These are phyloP conservation scores for Nigrograna mackinnonii DNA, from an alignment of 2,329 filamentous ascomycete genomes.

Conservation along the genomic window DNA sequence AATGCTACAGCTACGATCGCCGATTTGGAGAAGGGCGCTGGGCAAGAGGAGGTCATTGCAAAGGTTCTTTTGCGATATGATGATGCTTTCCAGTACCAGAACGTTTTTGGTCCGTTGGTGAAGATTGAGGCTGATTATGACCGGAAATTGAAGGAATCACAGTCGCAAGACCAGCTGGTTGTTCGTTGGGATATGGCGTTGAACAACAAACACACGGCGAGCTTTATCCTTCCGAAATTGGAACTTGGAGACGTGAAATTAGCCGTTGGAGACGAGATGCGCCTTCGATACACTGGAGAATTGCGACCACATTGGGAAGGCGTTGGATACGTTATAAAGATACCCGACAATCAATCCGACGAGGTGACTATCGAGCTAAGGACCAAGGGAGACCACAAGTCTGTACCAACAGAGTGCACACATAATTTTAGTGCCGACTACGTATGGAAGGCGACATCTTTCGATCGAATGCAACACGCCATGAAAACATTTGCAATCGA, in stretches of 20 bases:
- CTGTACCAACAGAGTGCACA: conserved; percentile 91
- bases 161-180: conserved; percentile 92
- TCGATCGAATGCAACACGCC: conserved; percentile 97
- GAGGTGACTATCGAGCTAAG: conserved; percentile 95
- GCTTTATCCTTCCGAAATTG: conserved; percentile 94
- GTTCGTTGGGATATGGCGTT: conserved; percentile 94
- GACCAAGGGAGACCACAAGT: conserved; percentile 93
- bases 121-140: conserved; percentile 99
- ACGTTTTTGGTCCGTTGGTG: conserved; percentile 95
- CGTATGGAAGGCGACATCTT: conserved; percentile 99
- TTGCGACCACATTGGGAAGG: conserved; percentile 92
- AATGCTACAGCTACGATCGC: conserved; percentile 85
- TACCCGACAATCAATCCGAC: conserved; percentile 98
- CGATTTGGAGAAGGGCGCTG: conserved; percentile 88
- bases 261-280: conserved; percentile 98
- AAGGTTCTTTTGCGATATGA: conserved; percentile 93
- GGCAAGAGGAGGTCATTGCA: conserved; percentile 91
- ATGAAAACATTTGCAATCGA: conserved; percentile 99
- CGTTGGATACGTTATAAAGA: conserved; percentile 98
- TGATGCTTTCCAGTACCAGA: conserved; percentile 97
- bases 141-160: conserved; percentile 96
- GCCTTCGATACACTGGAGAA: conserved; percentile 93
- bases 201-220: conserved; percentile 96
- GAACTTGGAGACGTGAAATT: conserved; percentile 98
- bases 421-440: conserved; percentile 99